Evolutionary conservation across 1,284 basidiomycete species (phyloP), one percentile per base, ranked within the genome.

Genomic region (Ceratobasidium sp.): DNA sequence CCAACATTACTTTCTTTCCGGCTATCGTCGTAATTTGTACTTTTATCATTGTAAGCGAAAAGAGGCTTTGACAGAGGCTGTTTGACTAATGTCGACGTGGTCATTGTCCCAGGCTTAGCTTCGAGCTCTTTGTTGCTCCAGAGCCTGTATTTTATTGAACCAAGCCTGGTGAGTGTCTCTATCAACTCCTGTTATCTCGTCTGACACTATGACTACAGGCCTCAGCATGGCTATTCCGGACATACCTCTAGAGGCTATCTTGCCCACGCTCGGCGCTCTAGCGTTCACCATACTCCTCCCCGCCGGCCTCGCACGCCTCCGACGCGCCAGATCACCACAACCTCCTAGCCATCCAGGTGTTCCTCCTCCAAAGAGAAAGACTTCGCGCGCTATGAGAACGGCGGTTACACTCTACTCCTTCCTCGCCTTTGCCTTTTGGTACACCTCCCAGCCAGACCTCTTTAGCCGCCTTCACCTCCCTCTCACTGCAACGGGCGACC

Each of bases 391-490:
- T 6, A 66, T 77, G 7, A 33, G 54, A 26, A 33, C 54, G 10
- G 61, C 42, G 7, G 74, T 77, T 1, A 54, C 26, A 12, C 40
- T 67, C 5, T 77, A 77, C 26, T 77, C 64, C 12, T n/a, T 77
- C 1, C 42, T 77, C 3, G 74, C 74, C 12, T n/a, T 67, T 2
- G 40, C 2, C 26, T 54, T 59, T 12, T 77, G 74, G 74, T 77
- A 59, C 28, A 46, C 38, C n/a, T 57, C 64, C 65, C 74, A 77
- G 9, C 64, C 74, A n/a, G 74, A 77, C 52, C 65, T 77, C 64
- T 77, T 77, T 33, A 77, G 64, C 12, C 50, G 74, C 2, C 64
- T 77, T 40, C 62, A 65, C 10, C 74, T 77, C 20, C 74, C 74
- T 20, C 42, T 77, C 12, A 67, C 62, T 12, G 64, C 74, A 9